phyloP scores from a whole-genome alignment of 352 stramenopile genomes.

The Blastocystis sp. region DNA sequence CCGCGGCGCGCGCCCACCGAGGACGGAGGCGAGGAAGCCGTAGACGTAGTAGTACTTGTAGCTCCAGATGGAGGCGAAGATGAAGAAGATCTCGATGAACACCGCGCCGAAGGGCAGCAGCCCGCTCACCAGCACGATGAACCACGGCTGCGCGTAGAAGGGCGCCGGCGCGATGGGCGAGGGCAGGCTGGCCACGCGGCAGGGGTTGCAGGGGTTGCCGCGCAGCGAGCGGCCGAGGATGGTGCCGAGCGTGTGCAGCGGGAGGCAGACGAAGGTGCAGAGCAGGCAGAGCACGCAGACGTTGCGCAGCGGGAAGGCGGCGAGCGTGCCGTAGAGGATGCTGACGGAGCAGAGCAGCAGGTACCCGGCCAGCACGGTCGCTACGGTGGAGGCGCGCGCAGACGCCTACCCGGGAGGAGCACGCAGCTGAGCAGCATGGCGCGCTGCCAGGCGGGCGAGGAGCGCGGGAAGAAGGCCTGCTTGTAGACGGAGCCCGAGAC shows the following conservation, averaged over 20 bases:
- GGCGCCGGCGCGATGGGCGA: conserved; percentile 77
- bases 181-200: conserved; percentile 93
- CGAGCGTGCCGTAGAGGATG: conserved; percentile 74
- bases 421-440: conserved; percentile 78
- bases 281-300: conserved; percentile 81
- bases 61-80: conserved; percentile 98
- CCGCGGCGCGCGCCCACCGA: background rate
- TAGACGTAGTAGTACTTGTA: conserved; percentile 99
- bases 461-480: conserved; percentile 85
- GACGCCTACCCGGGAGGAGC: conserved; percentile 7
- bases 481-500: conserved; percentile 84
- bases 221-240: conserved; percentile 89
- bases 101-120: conserved; percentile 96
- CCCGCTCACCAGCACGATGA: conserved; percentile 88
- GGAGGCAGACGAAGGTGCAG: conserved; percentile 92
- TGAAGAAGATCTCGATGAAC: conserved; percentile 99
- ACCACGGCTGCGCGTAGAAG: conserved; percentile 80
- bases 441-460: conserved; percentile 84
- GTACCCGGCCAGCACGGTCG: conserved; percentile 78
- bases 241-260: conserved; percentile 89
- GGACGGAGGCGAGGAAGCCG: conserved; percentile 79
- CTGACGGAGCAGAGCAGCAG: conserved; percentile 84
- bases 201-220: conserved; percentile 76
- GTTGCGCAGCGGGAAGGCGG: conserved; percentile 77
- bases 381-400: conserved; percentile 1